Evolutionary conservation across 2,329 filamentous ascomycete genomes (phyloP), one percentile per base, ranked within the genome.

Genomic region (Trichoderma sp.): DNA sequence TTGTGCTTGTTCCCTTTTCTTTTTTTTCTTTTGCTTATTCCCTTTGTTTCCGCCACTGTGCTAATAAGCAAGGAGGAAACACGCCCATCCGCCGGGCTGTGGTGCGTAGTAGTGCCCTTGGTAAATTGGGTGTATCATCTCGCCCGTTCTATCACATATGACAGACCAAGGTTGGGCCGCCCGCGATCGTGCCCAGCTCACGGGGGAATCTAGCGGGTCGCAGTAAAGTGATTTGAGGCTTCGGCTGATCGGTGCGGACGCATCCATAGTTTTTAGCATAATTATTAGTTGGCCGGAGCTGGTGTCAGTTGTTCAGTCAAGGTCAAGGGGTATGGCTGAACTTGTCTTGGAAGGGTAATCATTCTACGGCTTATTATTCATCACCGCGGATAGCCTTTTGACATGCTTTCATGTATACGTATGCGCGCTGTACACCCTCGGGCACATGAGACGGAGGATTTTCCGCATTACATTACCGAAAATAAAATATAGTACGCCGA

Each of bases 151-250:
- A 66, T 71, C 69, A 66, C 66, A n/a, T 66, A 17, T 71, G 69
- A 71, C 62, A 50, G 69, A 15, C 58, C 28, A 6, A 23, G 39
- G 15, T 53, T 47, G 34, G 36, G 53, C 69, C 53, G 69, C 53
- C 53, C 50, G 69, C 50, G 69, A 71, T 71, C 69, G 61, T 34
- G 59, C 55, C 64, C 69, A 71, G 69, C 69, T 55, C 36, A 28
- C 36, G 64, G 68, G 59, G 50, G 55, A 64, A 64, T 70, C 61
- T 58, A 39, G 59, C 58, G 58, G 50, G 63, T 71, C 62, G 61
- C 34, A 43, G 23, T 71, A 36, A 23, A 28, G 30, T 63, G 30
- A 50, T 23, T 50, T n/a, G 34, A 70, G 50, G 68, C 68, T 58
- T 64, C 59, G 68, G 68, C 59, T 65, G 43, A 57, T 70, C 20